A percentile compares a stretch with the other conserved stretches of the same genome.
Conservation (phyloP, 306 rosid genomes). For the Vigna trinervia region DNA sequence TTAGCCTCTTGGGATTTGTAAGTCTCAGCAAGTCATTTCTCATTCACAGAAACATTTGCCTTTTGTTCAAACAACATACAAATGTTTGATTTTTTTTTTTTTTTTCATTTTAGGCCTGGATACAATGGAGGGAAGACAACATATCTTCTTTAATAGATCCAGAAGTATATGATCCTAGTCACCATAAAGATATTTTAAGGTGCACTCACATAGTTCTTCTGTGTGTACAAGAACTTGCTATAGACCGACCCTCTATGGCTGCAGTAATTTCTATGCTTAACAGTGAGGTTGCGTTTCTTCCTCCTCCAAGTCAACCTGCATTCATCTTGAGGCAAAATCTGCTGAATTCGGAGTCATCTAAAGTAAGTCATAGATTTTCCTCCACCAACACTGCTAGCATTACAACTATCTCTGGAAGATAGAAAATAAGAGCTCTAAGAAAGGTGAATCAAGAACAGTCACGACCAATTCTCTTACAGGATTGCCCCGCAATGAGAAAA, state of each 20-base stretch:
- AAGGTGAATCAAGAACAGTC: background rate
- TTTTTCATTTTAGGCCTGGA: slow-evolving; percentile 44
- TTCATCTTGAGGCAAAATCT: slow-evolving; percentile 30
- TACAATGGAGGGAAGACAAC: slow-evolving; percentile 36
- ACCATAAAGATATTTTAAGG: slow-evolving; percentile 20
- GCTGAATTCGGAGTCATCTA: background rate
- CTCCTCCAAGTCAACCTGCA: slow-evolving; percentile 41
- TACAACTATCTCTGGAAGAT: slow-evolving; percentile 4
- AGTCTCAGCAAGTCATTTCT: background rate
- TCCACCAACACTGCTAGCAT: slow-evolving; percentile 29
- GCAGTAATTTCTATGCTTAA: slow-evolving; percentile 43
- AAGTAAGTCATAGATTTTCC: background rate
- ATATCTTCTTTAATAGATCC: slow-evolving; percentile 29
- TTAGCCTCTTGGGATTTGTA: slow-evolving; percentile 41
- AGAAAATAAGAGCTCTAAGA: background rate
- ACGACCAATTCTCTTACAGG: background rate
- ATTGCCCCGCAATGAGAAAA: background rate
- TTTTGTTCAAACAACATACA: background rate
- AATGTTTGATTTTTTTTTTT: background rate
- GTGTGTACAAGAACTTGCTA: slow-evolving; percentile 48
- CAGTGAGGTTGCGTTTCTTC: slow-evolving; percentile 42
- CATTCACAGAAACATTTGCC: background rate
- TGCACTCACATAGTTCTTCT: slow-evolving; percentile 48
- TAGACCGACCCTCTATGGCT: slow-evolving; percentile 40
- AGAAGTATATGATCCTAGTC: background rate